These are phyloP conservation scores for Naganishia antarctica DNA, from an alignment of 768 basidiomycete genomes.

Conservation along the genomic window DNA sequence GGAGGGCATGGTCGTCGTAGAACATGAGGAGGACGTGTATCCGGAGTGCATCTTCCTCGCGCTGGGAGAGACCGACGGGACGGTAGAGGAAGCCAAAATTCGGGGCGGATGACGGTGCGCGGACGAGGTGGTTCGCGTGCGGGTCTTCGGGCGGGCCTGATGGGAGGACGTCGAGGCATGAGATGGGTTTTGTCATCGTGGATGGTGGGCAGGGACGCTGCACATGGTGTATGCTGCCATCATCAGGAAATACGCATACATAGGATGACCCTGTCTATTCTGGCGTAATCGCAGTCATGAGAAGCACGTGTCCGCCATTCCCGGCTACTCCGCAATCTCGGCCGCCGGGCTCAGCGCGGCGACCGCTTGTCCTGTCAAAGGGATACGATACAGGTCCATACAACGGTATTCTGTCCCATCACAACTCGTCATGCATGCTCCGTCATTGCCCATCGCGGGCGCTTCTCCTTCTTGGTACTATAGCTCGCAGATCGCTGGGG, in stretches of 20 bases:
- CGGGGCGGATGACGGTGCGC: not conserved
- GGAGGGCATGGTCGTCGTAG: conserved; percentile 30
- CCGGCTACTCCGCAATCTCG: not conserved
- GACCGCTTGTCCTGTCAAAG: no score
- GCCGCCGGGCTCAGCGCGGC: no score
- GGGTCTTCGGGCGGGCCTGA: conserved; percentile 6
- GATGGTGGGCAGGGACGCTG: no score
- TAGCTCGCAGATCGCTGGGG: not conserved
- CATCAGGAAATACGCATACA: not conserved
- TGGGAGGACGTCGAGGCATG: conserved; percentile 4
- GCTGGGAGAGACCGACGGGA: conserved; percentile 3
- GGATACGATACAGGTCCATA: conserved; percentile 16
- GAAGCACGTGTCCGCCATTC: not conserved
- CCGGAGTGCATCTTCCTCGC: conserved; percentile 23
- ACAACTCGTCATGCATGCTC: not conserved
- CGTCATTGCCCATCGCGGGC: not conserved
- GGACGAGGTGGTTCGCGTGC: not conserved
- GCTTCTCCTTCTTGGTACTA: not conserved
- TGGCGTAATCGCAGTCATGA: not conserved
- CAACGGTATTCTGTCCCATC: conserved; percentile 7
- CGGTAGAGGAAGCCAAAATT: conserved; percentile 21
- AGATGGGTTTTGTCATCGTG: not conserved
- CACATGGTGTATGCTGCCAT: no score
- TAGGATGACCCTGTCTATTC: not conserved
- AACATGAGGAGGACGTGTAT: conserved; percentile 28